Evolutionary conservation across 75 land plant genomes (phyloP), one percentile per base, ranked within the genome.

Genomic region (Isoetes taiwanensis): DNA sequence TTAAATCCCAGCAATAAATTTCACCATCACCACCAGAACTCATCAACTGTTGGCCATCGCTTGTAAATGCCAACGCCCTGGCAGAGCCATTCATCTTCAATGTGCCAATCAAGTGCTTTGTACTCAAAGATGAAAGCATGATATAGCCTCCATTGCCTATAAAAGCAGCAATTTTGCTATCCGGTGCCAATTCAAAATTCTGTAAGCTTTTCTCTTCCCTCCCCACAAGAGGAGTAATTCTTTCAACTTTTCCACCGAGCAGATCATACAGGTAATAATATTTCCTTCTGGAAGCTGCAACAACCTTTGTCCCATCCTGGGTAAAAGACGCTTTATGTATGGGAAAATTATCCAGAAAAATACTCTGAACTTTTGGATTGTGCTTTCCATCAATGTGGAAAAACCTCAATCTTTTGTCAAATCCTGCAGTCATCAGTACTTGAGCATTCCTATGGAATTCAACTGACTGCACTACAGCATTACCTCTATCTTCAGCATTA

Each of bases 1-100:
- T 73, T 43, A 93, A 56, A 57, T 93, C 98, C 98, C 98, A 93
- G 34, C 74, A 78, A 43, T 93, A 93, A 3, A 93, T 70, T 41
- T 93, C 83, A 17, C 98, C 98, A 68, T 93, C 98, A 0, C 94
- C 85, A 25, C 98, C 98, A 23, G 72, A 64, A 63, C 85, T 93
- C 65, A 93, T 25, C 52, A 93, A 54, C 35, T 79, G 70, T 40
- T 59, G 50, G 10, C 98, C 94, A 59, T 75, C 81, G 46, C 76
- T 54, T 20, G 81, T 63, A 79, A 93, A 86, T 27, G 94, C 73
- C 28, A 87, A 32, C 20, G 81, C 67, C 6, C 89, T 70, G 24
- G 68, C 81, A 52, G 72, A 76, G 14, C 98, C 98, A 66, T 93
- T 93, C 98, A 93, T 86, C 65, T 93, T 93, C 29, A 93, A 52